Conservation (phyloP, 345 rosid genomes). For the Rhodomyrtus tomentosa region DNA sequence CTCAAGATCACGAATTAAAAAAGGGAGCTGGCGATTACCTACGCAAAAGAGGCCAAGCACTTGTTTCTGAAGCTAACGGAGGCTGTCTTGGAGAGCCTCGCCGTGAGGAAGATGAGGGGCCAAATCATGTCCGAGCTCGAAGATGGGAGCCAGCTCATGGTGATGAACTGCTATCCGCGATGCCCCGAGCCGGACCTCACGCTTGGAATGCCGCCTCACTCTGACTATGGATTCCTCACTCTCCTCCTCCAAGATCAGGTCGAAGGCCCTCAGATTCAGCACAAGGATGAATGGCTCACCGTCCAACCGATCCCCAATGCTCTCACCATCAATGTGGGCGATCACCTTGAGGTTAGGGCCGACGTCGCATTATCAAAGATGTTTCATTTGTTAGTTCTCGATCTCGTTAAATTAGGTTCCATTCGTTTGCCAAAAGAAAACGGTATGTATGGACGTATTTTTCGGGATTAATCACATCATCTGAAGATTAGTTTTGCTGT, state of each 20-base stretch:
- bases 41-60: constrained; percentile 52
- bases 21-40: constrained; percentile 55
- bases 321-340: constrained; percentile 78
- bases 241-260: constrained; percentile 84
- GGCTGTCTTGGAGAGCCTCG: constrained; percentile 60
- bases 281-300: constrained; percentile 53
- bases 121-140: constrained; percentile 25
- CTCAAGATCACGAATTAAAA: not conserved
- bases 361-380: not conserved
- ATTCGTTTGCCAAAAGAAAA: not conserved
- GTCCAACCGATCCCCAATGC: constrained; percentile 62
- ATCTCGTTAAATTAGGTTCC: not conserved
- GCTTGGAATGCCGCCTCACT: constrained; percentile 89
- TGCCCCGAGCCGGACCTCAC: constrained; percentile 89
- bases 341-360: constrained; percentile 69
- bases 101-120: constrained; percentile 1
- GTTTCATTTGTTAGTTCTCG: not conserved
- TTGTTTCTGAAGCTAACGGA: constrained; percentile 49
- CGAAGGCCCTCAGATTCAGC: constrained; percentile 56
- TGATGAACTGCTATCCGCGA: constrained; percentile 64
- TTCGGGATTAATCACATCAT: not conserved
- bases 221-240: constrained; percentile 83
- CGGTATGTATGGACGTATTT: not conserved
- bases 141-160: constrained; percentile 72
- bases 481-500: not conserved